Evolutionary conservation across 2,329 filamentous ascomycete species (phyloP).

Genomic region (Penicillium corylophilum): DNA sequence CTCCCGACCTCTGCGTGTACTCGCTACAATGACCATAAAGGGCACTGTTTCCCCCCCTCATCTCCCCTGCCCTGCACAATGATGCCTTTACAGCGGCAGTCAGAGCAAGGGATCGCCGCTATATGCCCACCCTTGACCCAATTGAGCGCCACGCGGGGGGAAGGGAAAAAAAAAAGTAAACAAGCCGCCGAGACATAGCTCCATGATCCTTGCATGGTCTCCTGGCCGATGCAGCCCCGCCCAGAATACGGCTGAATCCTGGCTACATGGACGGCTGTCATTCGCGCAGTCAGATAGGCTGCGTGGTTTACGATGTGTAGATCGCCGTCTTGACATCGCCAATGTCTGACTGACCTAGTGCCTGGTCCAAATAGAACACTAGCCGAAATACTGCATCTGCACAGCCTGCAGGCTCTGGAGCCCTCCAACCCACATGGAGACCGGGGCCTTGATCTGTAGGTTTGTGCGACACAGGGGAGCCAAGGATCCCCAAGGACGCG

Average conservation of each 20-base stretch:
- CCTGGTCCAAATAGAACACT: neutral
- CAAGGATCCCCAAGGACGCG: conserved; percentile 1
- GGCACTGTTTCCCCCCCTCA: neutral
- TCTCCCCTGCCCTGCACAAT: neutral
- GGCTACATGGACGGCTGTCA: conserved; percentile 1
- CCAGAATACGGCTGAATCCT: conserved; percentile 8
- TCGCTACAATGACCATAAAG: neutral
- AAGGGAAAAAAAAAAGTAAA: neutral
- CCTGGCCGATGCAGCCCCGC: conserved; percentile 7
- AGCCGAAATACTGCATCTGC: neutral
- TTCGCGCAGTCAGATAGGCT: neutral
- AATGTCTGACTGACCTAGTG: neutral
- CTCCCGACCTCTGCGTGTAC: neutral
- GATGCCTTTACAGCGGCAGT: neutral
- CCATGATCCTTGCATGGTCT: conserved; percentile 15
- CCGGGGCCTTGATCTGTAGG: neutral
- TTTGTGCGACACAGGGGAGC: neutral
- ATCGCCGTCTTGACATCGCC: neutral
- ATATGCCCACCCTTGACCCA: neutral
- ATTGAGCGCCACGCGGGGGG: neutral
- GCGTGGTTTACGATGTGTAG: neutral
- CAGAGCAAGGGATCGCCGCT: conserved; percentile 3
- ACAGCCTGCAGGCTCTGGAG: neutral
- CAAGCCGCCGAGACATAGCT: conserved; percentile 6
- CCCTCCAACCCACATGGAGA: conserved; percentile 3